Evolutionary conservation across 495 filamentous ascomycete species (phyloP), one percentile per base, ranked within the genome.

Genomic region (Penicillium angulare): DNA sequence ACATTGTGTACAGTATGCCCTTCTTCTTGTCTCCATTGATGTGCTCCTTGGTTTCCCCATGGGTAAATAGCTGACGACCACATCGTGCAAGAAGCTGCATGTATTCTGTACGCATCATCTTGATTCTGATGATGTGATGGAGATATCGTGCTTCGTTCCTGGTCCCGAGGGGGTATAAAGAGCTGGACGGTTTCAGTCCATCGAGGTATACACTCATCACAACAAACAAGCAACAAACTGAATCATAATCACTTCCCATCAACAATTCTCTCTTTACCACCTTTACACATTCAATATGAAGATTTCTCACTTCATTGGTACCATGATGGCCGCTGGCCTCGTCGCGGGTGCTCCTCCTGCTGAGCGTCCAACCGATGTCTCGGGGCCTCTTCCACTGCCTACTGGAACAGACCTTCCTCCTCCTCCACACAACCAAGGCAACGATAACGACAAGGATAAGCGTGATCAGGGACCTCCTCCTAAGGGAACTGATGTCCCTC

Each of bases 271-370:
- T 12, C 21, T 22, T 15, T 12, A 47, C 18, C 18, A 16, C 36
- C 36, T 22, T 23, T n/a, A 41, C 15, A 36, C 29, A 21, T n/a
- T 27, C 55, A 50, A 3, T 3, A 58, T 58, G 55, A 58, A 50
- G 40, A 16, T 58, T 44, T 53, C 50, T 15, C 21, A 39, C 15
- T 27, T 58, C 35, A 34, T 58, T 7, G 49, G 50, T 18, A 50
- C 55, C 7, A 27, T 58, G 23, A 50, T 58, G 55, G 55, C 48
- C 22, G 55, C 55, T 26, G 50, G 55, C 45, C 45, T 58, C 7
- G 55, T 53, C 31, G 50, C 55, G 10, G 55, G 39, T 13, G 55
- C 55, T 47, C 55, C 55, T 50, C 55, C 50, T 29, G 50, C 45
- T 33, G 45, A 44, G 2, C 45, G 55, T 27, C 50, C 55, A 3